These are phyloP conservation scores for Lipomyces chichibuensis DNA, from an alignment of 805 yeast genomes.

Conservation along the genomic window DNA sequence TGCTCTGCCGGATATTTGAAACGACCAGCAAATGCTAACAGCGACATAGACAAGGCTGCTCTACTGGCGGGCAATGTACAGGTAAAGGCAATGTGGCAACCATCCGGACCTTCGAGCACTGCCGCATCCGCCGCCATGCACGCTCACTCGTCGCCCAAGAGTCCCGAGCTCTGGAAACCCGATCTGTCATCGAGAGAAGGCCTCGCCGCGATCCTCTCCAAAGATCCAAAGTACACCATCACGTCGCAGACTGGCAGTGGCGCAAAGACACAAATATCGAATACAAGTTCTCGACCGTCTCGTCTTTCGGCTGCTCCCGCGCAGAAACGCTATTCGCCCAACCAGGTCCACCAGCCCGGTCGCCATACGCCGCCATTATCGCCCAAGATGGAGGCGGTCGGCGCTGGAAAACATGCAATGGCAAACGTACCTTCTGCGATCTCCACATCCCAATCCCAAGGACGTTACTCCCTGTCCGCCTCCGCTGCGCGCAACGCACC, in stretches of 20 bases:
- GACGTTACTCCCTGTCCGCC: background rate
- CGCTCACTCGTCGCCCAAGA: conserved; percentile 41
- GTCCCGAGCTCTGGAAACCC: conserved; percentile 45
- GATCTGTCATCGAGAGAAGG: conserved; percentile 61
- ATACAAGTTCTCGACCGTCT: background rate
- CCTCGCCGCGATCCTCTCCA: conserved; percentile 54
- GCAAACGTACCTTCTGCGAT: background rate
- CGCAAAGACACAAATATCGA: background rate
- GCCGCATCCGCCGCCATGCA: conserved; percentile 46
- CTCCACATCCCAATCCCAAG: background rate
- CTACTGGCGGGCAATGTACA: conserved; percentile 15
- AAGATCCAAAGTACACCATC: conserved; percentile 50
- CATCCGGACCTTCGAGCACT: conserved; percentile 27
- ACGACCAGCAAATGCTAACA: background rate
- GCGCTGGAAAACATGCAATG: conserved; percentile 22
- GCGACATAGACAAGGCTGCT: conserved; percentile 22
- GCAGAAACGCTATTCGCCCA: background rate
- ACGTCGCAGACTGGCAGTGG: conserved; percentile 28
- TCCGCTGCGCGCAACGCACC: conserved; percentile 13
- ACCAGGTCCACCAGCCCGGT: background rate
- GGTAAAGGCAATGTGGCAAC: conserved; percentile 25
- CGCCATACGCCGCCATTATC: conserved; percentile 17
- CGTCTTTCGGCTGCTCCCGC: background rate
- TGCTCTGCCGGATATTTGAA: background rate
- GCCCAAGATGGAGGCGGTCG: conserved; percentile 21